Base-by-base conservation (phyloP, 2,329 filamentous ascomycete genomes). In the Cryphonectria parasitica region DNA sequence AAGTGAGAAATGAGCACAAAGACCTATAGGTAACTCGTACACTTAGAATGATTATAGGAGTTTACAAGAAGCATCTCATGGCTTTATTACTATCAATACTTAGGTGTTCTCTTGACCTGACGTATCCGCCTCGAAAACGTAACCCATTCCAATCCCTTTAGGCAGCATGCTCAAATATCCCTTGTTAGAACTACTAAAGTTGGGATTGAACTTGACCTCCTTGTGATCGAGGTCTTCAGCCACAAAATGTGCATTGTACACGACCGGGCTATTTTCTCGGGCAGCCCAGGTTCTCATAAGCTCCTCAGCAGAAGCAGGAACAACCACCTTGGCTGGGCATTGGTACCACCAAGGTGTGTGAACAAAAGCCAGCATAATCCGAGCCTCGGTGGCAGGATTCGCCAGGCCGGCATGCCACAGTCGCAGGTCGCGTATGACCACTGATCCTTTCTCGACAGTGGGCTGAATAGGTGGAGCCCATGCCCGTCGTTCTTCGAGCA, bases 391-490 rank as follows among this genome's bases (percentile, higher is more conserved):
- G 1, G 79, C 80, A 58, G 76, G 73, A 75, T 86, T 86, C n/a
- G 84, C 82, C 78, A 82, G 84, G 0, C 84, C 83, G 10, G 83
- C 83, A 77, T 86, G 84, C 83, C 83, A 86, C 43, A 86, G 77
- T 4, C 83, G 77, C 64, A 86, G 75, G 72, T 86, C 84, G 7
- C 84, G 79, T 60, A 86, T 78, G 54, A 85, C 74, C 34, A 86
- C 76, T 36, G 80, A 81, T 0, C 83, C 84, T 68, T 83, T 83
- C 31, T 79, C 80, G 11, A 85, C 77, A 5, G 68, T 74, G 0
- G 80, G 80, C 75, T 83, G 82, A 7, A 83, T 71, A 0, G 80
- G 80, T 4, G 79, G 79, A 19, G 74, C 74, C 4, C 79, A 71
- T 68, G 75, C 75, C 7, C 79, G 75, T 11, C 81, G 75, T 39